Base-by-base conservation (phyloP, 495 filamentous ascomycete genomes). In the Penicillium paxilli region DNA sequence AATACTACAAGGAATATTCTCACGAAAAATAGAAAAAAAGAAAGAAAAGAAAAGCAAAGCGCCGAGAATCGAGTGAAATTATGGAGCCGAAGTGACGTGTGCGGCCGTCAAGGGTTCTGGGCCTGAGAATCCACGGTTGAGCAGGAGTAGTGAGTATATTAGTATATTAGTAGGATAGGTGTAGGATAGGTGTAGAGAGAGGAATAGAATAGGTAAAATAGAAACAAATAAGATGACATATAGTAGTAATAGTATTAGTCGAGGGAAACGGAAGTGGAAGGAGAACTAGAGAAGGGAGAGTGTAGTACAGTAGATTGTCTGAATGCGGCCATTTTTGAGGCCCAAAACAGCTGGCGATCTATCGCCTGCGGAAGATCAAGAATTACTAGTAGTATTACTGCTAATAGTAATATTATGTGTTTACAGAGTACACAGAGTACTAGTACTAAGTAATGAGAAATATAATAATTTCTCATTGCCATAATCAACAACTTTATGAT, bases 11-110 rank as follows among this genome's bases (percentile, higher is more conserved):
- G 4, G 10, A 28, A 28, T 19, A 32, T 20, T 38, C 10, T 1
- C 9, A 17, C 1, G 16, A n/a, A 17, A 12, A 38, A 17, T 1
- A 6, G 6, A 41, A 41, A 22, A 12, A 41, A 41, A 14, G 5
- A 16, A 24, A 48, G 44, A 32, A 30, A 49, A 49, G 40, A 24
- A 49, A 57, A 41, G 54, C 25, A 51, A 21, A 38, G 23, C 47
- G 45, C 30, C 23, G 37, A 46, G 56, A 44, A 51, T 51, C 19
- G 32, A 28, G 47, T 53, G 47, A 37, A 48, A 65, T 35, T 56
- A 63, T 54, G 45, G 44, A 45, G 22, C 28, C 23, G 33, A 35
- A 60, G 63, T 65, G 63, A 65, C 63, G 63, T 65, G 59, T 62
- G 50, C 44, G 25, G 56, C 44, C 53, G 52, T 57, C 47, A 57